Conservation (phyloP, 306 rosid species). For the Citrullus colocynthis region DNA sequence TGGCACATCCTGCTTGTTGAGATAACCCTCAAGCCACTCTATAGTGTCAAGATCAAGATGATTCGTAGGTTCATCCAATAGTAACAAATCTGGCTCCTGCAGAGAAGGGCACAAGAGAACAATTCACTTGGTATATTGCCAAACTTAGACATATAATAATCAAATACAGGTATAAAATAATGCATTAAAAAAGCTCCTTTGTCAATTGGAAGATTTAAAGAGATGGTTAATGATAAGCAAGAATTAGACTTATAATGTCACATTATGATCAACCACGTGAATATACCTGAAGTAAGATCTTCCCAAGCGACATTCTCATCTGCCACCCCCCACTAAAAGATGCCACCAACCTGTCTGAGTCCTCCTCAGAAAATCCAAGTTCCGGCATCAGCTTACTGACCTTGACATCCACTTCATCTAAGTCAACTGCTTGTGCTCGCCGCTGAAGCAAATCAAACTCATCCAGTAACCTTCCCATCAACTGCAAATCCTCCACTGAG, state of each 20-base stretch:
- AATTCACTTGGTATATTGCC: not conserved
- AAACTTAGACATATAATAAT: not conserved
- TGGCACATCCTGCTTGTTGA: conserved; percentile 82
- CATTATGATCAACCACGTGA: not conserved
- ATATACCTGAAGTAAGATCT: conserved; percentile 82
- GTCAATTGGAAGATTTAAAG: not conserved
- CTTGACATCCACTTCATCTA: conserved; percentile 69
- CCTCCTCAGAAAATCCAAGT: conserved; percentile 73
- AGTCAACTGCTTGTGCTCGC: conserved; percentile 52
- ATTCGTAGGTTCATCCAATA: conserved; percentile 92
- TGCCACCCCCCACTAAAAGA: conserved; percentile 98
- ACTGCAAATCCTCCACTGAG: conserved; percentile 59
- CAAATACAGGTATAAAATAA: not conserved
- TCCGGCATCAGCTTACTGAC: conserved; percentile 80
- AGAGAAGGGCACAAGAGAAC: conserved; percentile 11
- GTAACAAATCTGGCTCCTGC: conserved; percentile 91
- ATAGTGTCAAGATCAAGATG: conserved; percentile 97
- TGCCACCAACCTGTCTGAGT: conserved; percentile 79
- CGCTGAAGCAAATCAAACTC: conserved; percentile 88
- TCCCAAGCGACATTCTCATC: conserved; percentile 99
- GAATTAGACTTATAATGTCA: conserved; percentile 1
- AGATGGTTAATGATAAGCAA: not conserved
- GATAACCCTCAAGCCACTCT: conserved; percentile 95
- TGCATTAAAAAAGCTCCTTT: not conserved
- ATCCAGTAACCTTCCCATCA: conserved; percentile 94